A percentile compares a stretch with the other conserved stretches of the same genome.
phyloP scores from a whole-genome alignment of 2,329 filamentous ascomycete species.

The Neocatenulostroma microsporum region DNA sequence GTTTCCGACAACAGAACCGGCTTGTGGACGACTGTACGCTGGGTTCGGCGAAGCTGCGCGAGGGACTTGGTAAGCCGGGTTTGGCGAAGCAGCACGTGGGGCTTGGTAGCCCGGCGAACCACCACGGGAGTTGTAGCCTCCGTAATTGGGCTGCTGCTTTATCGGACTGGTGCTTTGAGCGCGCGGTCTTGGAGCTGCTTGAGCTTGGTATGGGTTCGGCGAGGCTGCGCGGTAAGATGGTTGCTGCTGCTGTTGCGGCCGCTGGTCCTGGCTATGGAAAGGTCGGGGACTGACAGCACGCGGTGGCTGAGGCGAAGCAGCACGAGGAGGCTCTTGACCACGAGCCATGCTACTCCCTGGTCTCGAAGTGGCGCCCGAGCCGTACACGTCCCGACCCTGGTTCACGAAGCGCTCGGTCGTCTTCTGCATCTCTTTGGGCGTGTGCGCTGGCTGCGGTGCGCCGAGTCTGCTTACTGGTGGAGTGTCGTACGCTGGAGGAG shows the following conservation, averaged over 20 bases:
- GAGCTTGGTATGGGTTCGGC: slow-evolving; percentile 54
- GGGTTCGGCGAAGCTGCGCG: too few species aligned
- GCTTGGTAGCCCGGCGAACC: slow-evolving; percentile 34
- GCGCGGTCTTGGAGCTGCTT: slow-evolving; percentile 25
- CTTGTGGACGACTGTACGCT: slow-evolving; percentile 31
- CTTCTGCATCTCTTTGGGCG: slow-evolving; percentile 90
- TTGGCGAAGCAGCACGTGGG: slow-evolving; percentile 33
- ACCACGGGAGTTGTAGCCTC: slow-evolving; percentile 30
- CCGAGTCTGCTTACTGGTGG: slow-evolving; percentile 69
- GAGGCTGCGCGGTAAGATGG: slow-evolving; percentile 43
- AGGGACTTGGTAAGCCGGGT: slow-evolving; percentile 31
- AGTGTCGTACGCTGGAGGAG: slow-evolving; percentile 78
- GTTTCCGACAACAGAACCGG: slow-evolving; percentile 21
- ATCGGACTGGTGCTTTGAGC: slow-evolving; percentile 36
- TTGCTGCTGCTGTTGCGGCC: slow-evolving; percentile 34
- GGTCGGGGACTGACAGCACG: slow-evolving; percentile 53
- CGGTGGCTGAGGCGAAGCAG: slow-evolving; percentile 60
- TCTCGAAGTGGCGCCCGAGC: slow-evolving; percentile 20
- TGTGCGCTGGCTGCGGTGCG: slow-evolving; percentile 84
- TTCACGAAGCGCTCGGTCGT: slow-evolving; percentile 81
- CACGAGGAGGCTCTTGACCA: slow-evolving; percentile 32
- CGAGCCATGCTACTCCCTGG: slow-evolving; percentile 21
- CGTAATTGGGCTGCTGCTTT: slow-evolving; percentile 31
- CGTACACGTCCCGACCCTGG: slow-evolving; percentile 75
- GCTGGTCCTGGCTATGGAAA: slow-evolving; percentile 36